Conservation (phyloP, 352 stramenopile species). For the Phytopythium boreale region DNA sequence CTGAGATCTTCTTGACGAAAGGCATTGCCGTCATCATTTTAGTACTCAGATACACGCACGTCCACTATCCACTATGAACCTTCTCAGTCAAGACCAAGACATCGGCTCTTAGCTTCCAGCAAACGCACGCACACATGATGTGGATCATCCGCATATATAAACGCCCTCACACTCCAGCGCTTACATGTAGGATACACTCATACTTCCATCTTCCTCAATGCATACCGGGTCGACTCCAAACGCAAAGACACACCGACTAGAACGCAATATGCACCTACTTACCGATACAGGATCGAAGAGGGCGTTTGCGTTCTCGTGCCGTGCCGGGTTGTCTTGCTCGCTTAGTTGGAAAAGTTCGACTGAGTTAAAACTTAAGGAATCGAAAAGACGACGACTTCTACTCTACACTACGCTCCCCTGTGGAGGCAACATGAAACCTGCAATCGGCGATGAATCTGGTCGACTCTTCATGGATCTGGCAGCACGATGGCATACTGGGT, state of each 20-base stretch:
- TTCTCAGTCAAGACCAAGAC: not conserved
- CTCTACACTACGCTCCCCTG: not conserved
- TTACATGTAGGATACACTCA: not conserved
- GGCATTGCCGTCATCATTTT: no score
- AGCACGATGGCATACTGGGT: not conserved
- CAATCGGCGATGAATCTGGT: not conserved
- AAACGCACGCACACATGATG: not conserved
- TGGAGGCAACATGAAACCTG: no score
- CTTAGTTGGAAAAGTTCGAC: not conserved
- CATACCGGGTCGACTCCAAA: not conserved
- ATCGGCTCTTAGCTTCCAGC: not conserved
- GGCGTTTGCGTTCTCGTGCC: not conserved
- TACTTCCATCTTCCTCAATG: not conserved
- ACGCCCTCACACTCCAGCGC: not conserved
- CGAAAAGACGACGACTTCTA: not conserved
- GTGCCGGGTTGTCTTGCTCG: not conserved
- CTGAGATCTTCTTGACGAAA: no score
- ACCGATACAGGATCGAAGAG: not conserved
- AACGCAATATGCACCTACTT: not conserved
- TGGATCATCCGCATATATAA: not conserved
- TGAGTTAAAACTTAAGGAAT: not conserved
- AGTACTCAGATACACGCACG: not conserved
- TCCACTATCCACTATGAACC: no score
- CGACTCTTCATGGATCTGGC: not conserved
- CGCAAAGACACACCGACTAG: not conserved